phyloP scores from a whole-genome alignment of 2,329 filamentous ascomycete species.

The Botrytis byssoidea region DNA sequence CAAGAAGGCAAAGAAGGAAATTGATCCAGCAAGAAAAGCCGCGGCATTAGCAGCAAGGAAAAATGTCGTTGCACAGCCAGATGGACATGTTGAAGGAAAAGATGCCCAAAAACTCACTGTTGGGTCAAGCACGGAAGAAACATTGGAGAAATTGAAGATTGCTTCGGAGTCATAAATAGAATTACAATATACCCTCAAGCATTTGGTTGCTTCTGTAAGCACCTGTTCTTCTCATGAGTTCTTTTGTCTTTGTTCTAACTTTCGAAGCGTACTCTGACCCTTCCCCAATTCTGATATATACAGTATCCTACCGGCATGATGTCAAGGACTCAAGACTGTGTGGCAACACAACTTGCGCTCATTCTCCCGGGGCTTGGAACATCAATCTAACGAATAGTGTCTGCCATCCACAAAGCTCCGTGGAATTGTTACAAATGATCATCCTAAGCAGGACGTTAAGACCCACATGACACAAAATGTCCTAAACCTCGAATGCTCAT shows the following conservation, averaged over 20 bases:
- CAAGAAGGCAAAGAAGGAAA: slow-evolving; percentile 71
- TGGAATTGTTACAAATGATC: background rate
- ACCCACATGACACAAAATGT: background rate
- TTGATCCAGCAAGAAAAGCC: slow-evolving; percentile 36
- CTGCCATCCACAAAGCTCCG: background rate
- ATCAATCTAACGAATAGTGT: background rate
- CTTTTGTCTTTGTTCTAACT: background rate
- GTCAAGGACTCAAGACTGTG: background rate
- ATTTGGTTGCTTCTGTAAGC: slow-evolving; percentile 19
- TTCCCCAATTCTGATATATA: background rate
- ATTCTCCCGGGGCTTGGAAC: background rate
- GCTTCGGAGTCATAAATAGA: slow-evolving; percentile 30
- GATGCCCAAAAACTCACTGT: slow-evolving; percentile 31
- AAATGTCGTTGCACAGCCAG: slow-evolving; percentile 32
- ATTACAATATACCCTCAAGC: slow-evolving; percentile 20
- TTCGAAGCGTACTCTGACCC: background rate
- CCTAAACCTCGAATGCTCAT: background rate
- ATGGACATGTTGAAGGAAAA: slow-evolving; percentile 34
- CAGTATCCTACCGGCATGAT: background rate
- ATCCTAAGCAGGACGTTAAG: background rate
- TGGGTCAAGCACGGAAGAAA: slow-evolving; percentile 30
- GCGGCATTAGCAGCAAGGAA: slow-evolving; percentile 34
- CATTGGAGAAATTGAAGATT: slow-evolving; percentile 33
- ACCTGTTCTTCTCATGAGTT: background rate
- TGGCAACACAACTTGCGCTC: background rate